Percentiles rank a stretch among this genome's conserved stretches.
Evolutionary conservation across 2,329 filamentous ascomycete genomes (phyloP).

Genomic region (Cladosporium austrohemisphaericum): DNA sequence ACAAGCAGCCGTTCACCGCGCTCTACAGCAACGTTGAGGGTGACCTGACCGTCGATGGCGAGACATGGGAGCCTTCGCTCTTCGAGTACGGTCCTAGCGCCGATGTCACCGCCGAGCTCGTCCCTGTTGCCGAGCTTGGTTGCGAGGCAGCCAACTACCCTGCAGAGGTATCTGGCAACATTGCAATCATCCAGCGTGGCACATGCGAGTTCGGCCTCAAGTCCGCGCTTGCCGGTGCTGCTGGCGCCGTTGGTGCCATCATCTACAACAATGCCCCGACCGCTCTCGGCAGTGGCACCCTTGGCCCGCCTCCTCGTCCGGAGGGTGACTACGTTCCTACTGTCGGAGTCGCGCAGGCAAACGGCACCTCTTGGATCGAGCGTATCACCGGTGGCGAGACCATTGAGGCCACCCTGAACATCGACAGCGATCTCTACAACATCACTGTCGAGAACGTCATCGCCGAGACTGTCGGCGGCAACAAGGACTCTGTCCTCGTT

Average conservation of each 20-base stretch:
- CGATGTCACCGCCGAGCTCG: conserved; percentile 52
- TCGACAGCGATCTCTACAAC: conserved; percentile 46
- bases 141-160: conserved; percentile 64
- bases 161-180: conserved; percentile 54
- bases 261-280: conserved; percentile 71
- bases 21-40: conserved; percentile 34
- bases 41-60: conserved; percentile 51
- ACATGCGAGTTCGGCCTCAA: conserved; percentile 69
- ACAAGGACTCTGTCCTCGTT: conserved; percentile 56
- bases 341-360: conserved; percentile 60
- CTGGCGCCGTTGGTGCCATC: conserved; percentile 67
- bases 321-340: conserved; percentile 59
- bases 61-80: conserved; percentile 55
- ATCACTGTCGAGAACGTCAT: conserved; percentile 55
- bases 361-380: conserved; percentile 55
- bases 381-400: conserved; percentile 47
- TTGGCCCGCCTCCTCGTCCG: conserved; percentile 58
- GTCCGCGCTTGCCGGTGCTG: conserved; percentile 62
- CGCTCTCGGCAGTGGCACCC: conserved; percentile 51
- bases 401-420: conserved; percentile 38
- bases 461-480: conserved; percentile 56
- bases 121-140: conserved; percentile 58
- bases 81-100: conserved; percentile 67
- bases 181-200: conserved; percentile 69
- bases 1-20: conserved; percentile 43